A percentile compares a stretch with the other conserved stretches of the same genome.
phyloP scores from a whole-genome alignment of 2,329 filamentous ascomycete genomes.

The Paradendryphiella salina region DNA sequence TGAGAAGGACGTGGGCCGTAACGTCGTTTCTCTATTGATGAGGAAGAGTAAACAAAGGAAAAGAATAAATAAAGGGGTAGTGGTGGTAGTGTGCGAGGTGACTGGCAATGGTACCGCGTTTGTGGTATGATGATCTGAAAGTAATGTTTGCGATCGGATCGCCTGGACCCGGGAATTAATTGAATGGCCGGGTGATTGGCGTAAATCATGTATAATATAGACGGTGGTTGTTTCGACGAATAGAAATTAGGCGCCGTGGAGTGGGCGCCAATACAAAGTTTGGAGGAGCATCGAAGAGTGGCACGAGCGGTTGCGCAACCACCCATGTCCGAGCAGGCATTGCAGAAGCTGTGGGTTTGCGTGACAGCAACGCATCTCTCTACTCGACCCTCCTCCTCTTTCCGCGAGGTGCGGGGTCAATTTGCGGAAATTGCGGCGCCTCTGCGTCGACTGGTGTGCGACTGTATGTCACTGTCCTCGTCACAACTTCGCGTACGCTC shows the following conservation, averaged over 20 bases:
- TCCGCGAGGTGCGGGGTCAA: constrained; percentile 87
- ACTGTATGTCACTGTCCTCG: constrained; percentile 91
- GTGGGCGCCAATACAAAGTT: constrained; percentile 27
- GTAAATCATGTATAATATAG: constrained; percentile 9
- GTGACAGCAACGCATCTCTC: constrained; percentile 16
- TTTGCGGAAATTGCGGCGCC: constrained; percentile 56
- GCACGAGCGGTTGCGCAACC: constrained; percentile 33
- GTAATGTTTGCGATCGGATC: constrained; percentile 39
- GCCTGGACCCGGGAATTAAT: constrained; percentile 42
- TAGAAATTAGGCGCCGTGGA: constrained; percentile 21
- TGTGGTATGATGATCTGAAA: constrained; percentile 17
- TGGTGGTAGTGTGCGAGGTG: constrained; percentile 9
- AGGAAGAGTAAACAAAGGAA: constrained; percentile 31
- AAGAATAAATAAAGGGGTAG: constrained; percentile 30
- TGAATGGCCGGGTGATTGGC: constrained; percentile 17
- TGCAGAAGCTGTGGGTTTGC: constrained; percentile 17
- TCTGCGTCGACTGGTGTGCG: constrained; percentile 50
- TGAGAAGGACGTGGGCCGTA: constrained; percentile 17
- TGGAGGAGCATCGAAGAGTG: constrained; percentile 20
- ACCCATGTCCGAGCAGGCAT: constrained; percentile 24
- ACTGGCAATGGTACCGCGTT: constrained; percentile 5
- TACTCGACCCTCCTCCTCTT: constrained; percentile 79
- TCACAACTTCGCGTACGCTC: constrained; percentile 84
- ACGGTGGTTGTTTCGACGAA: constrained; percentile 7
- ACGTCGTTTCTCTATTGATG: constrained; percentile 13